Evolutionary conservation across 306 rosid species (phyloP), one percentile per base, ranked within the genome.

Genomic region (Gleditsia sinensis): DNA sequence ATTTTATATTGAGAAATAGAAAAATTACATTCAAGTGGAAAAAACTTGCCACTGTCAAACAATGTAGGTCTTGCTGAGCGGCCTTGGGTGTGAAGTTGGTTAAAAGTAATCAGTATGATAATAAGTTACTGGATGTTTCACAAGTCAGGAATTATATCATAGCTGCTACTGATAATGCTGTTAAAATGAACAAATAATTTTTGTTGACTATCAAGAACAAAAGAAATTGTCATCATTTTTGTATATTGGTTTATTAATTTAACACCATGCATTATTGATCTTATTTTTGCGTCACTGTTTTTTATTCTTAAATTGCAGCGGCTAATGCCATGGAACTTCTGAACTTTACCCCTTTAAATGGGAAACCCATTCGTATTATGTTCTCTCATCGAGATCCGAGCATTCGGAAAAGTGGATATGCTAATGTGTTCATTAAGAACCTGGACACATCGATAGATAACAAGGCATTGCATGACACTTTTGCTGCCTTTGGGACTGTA

Each of bases 311-410:
- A 57, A 20, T 83, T 74, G 82, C 88, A 88, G 98, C 96, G 49
- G 74, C 85, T 17, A 83, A 21, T 55, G 92, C 96, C 6, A 37
- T 86, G 84, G 94, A 86, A 13, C 30, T 74, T 21, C 71, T 92
- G 75, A 90, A 92, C 66, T 90, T 86, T 43, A 65, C 92, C 68
- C 86, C 82, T 6, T 0, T 92, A 4, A 88, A 90, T 72, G 94
- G 94, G 75, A 92, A 81, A 66, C 92, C 98, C 21, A 88, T 92
- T 43, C 92, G 98, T 42, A 84, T 94, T 57, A 94, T 94, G 98
- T 83, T 69, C 69, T 94, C 96, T 61, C 91, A 89, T 36, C 86
- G 96, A 0, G 96, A 94, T 77, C 98, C 97, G 30, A 91, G 92
- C 69, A 80, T 82, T 20, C 71, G 97, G 45, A 91, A 91, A 80